These are phyloP conservation scores for Pseudogymnoascus sp. DNA, from an alignment of 2,329 filamentous ascomycete genomes.

Conservation along the genomic window DNA sequence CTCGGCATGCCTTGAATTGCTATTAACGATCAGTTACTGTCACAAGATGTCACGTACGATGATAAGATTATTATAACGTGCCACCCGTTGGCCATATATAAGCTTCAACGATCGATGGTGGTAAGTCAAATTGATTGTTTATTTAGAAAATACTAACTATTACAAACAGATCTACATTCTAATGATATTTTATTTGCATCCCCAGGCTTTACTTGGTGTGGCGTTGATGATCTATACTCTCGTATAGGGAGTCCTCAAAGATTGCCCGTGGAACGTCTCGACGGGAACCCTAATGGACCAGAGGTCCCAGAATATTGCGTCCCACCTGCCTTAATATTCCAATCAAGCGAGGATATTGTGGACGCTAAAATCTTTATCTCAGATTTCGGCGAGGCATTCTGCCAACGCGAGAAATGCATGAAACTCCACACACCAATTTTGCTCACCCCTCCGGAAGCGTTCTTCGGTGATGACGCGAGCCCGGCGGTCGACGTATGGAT, in stretches of 20 bases:
- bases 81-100: not conserved
- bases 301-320: not conserved
- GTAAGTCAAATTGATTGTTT: not conserved
- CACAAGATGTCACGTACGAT: not conserved
- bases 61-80: not conserved
- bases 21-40: not conserved
- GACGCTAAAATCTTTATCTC: not conserved
- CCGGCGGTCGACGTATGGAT: not conserved
- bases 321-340: not conserved
- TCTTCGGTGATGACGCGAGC: not conserved
- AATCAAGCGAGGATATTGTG: not conserved
- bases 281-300: not conserved
- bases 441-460: not conserved
- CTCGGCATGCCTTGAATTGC: not conserved
- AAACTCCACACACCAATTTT: not conserved
- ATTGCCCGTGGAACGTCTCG: not conserved
- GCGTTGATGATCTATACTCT: not conserved
- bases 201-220: not conserved
- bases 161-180: not conserved
- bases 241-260: not conserved
- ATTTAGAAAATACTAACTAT: not conserved
- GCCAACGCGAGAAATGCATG: not conserved
- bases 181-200: not conserved
- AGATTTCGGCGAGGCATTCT: not conserved
- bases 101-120: not conserved